Conservation (phyloP, 2,329 filamentous ascomycete species). For the Dothideomycetes sp. region DNA sequence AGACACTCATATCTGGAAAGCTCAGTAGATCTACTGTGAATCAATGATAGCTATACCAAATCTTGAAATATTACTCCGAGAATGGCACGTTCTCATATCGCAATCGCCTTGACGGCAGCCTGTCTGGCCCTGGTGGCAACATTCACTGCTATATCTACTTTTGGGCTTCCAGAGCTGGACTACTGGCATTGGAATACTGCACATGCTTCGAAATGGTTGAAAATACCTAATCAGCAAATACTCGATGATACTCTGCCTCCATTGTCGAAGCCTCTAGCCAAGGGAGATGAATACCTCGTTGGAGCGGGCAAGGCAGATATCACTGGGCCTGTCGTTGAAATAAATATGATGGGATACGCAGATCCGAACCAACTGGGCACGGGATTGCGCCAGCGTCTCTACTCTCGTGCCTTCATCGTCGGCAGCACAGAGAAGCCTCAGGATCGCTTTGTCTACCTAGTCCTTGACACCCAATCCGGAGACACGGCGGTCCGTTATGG, state of each 20-base stretch:
- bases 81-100: constrained; percentile 29
- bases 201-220: background rate
- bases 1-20: background rate
- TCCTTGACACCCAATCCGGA: constrained; percentile 77
- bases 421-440: constrained; percentile 53
- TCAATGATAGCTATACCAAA: background rate
- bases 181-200: constrained; percentile 23
- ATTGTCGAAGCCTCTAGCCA: background rate
- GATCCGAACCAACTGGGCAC: constrained; percentile 71
- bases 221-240: background rate
- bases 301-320: constrained; percentile 64
- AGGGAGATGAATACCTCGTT: constrained; percentile 45
- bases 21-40: background rate
- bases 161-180: constrained; percentile 24
- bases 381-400: constrained; percentile 76
- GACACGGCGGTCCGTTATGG: constrained; percentile 82
- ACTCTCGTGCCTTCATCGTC: constrained; percentile 82
- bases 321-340: constrained; percentile 74
- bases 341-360: constrained; percentile 88
- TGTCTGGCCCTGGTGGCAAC: constrained; percentile 22
- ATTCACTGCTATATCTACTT: constrained; percentile 21
- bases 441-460: constrained; percentile 75
- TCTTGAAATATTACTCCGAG: constrained; percentile 4
- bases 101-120: constrained; percentile 25
- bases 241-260: background rate